These are phyloP conservation scores for Ilyonectria destructans DNA, from an alignment of 2,329 filamentous ascomycete species.

Conservation along the genomic window DNA sequence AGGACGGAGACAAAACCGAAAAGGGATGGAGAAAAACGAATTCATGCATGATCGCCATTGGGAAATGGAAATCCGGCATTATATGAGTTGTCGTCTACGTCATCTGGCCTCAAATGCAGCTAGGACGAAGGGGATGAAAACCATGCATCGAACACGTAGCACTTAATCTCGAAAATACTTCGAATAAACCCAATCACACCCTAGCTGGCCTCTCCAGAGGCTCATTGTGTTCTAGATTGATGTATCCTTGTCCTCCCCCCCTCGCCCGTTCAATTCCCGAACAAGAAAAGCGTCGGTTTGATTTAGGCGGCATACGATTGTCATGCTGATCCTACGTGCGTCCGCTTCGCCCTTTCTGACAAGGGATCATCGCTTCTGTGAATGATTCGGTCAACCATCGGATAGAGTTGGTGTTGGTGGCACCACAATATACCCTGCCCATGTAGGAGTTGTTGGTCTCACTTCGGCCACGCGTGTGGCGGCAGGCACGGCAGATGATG, in stretches of 20 bases:
- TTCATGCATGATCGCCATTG: neutral
- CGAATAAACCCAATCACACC: neutral
- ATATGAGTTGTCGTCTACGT: conserved; percentile 13
- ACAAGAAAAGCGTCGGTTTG: neutral
- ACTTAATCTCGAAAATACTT: neutral
- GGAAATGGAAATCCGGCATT: neutral
- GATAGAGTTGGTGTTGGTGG: neutral
- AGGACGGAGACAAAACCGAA: neutral
- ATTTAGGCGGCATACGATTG: neutral
- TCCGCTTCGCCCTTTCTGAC: neutral
- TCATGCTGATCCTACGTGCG: neutral
- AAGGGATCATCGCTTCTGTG: neutral
- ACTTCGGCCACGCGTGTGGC: neutral
- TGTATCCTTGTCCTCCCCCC: neutral
- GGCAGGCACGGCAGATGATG: neutral
- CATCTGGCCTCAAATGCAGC: conserved; percentile 6
- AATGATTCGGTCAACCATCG: conserved; percentile 1
- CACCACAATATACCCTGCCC: conserved; percentile 6
- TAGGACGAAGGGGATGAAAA: conserved; percentile 17
- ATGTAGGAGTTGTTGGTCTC: conserved; percentile 6
- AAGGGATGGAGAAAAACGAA: neutral
- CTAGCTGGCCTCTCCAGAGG: neutral
- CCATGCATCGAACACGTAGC: neutral
- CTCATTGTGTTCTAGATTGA: neutral
- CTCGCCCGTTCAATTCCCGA: neutral